Evolutionary conservation across 2,329 filamentous ascomycete species (phyloP).

Genomic region (Exophiala spinifera): DNA sequence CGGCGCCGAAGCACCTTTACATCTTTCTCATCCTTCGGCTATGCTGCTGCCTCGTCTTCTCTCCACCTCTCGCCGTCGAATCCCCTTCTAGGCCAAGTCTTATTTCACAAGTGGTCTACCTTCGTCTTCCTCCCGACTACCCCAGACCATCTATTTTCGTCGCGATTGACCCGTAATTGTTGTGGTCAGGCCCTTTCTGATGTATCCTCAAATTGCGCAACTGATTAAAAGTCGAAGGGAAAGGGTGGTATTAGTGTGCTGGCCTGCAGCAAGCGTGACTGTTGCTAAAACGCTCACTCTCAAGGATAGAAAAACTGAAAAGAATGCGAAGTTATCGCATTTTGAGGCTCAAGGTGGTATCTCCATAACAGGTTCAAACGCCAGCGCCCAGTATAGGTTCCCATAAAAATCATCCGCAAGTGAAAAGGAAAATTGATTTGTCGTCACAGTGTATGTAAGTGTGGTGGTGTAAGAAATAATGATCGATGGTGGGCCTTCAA

Average conservation of each 20-base stretch:
- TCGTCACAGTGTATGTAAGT: background rate
- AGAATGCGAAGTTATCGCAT: constrained; percentile 3
- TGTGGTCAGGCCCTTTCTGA: background rate
- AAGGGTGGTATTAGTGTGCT: constrained; percentile 18
- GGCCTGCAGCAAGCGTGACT: constrained; percentile 15
- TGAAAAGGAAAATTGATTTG: background rate
- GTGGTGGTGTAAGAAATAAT: background rate
- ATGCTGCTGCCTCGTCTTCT: background rate
- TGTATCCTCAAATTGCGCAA: constrained; percentile 11
- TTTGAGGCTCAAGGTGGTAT: constrained; percentile 20
- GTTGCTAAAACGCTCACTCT: constrained; percentile 21
- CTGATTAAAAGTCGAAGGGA: constrained; percentile 2
- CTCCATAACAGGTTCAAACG: constrained; percentile 15
- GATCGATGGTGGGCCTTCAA: constrained; percentile 5
- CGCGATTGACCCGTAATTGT: background rate
- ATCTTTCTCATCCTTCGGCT: no score
- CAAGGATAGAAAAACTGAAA: constrained; percentile 8
- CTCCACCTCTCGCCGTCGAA: background rate
- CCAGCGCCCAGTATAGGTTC: constrained; percentile 5
- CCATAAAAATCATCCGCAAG: constrained; percentile 5
- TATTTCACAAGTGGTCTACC: background rate
- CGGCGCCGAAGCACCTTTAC: no score
- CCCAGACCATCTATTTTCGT: background rate
- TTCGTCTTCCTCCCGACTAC: background rate
- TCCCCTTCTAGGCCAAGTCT: background rate